phyloP scores from a whole-genome alignment of 768 basidiomycete species.

The Candolleomyces efflorescens region DNA sequence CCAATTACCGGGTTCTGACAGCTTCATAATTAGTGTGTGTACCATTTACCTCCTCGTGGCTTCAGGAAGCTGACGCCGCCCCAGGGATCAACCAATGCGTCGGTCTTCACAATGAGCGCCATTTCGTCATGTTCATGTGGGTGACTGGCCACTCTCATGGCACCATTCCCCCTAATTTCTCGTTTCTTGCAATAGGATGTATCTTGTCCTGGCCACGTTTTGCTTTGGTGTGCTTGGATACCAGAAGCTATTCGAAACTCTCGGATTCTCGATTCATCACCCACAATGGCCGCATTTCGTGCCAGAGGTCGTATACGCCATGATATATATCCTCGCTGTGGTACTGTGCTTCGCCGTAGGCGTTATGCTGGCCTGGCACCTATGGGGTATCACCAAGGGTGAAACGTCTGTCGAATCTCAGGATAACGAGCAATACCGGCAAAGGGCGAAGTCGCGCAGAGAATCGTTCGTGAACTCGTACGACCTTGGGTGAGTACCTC shows the following conservation, averaged over 20 bases:
- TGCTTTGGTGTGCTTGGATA: slow-evolving; percentile 65
- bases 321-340: slow-evolving; percentile 69
- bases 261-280: slow-evolving; percentile 41
- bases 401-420: slow-evolving; percentile 92
- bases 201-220: slow-evolving; percentile 70
- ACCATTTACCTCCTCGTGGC: neutral
- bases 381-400: slow-evolving; percentile 64
- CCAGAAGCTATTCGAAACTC: slow-evolving; percentile 47
- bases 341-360: slow-evolving; percentile 75
- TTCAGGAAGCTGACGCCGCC: neutral
- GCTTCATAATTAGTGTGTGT: slow-evolving; percentile 19
- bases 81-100: slow-evolving; percentile 98
- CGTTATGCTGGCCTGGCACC: slow-evolving; percentile 69
- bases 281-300: slow-evolving; percentile 44
- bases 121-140: slow-evolving; percentile 94
- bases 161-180: neutral
- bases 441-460: slow-evolving; percentile 60
- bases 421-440: slow-evolving; percentile 77
- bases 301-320: slow-evolving; percentile 65
- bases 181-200: slow-evolving; percentile 48
- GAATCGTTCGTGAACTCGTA: slow-evolving; percentile 90
- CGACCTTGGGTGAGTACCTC: slow-evolving; percentile 67
- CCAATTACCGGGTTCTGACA: slow-evolving; percentile 2
- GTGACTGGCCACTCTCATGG: slow-evolving; percentile 19
- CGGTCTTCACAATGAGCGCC: slow-evolving; percentile 90